Conservation (phyloP, 345 rosid genomes). For the Linum trigynum region DNA sequence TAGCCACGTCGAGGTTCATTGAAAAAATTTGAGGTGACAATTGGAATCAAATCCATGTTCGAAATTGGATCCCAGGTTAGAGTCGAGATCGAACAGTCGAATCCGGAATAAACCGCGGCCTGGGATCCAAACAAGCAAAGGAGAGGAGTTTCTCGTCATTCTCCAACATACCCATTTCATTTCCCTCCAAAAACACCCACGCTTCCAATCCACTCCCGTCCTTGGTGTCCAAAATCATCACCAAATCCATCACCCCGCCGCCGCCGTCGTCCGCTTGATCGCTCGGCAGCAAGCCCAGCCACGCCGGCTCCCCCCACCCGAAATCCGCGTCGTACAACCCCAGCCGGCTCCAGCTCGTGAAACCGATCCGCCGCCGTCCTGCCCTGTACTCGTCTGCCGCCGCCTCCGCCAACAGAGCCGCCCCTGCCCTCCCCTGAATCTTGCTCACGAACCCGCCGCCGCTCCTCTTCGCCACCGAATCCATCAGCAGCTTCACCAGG, state of each 20-base stretch:
- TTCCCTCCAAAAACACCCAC: conserved; percentile 8
- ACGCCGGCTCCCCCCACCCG: background rate
- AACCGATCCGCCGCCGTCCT: background rate
- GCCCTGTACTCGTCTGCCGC: background rate
- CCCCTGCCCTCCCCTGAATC: background rate
- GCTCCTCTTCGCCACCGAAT: background rate
- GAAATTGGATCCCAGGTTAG: no score
- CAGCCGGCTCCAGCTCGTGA: background rate
- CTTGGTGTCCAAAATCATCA: conserved; percentile 4
- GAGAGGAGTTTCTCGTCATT: conserved; percentile 1
- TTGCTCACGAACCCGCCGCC: background rate
- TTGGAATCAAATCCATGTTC: no score
- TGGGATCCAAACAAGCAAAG: conserved; percentile 5
- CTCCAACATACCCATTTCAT: conserved; percentile 7
- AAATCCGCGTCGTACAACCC: conserved; percentile 1
- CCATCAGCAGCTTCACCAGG: background rate
- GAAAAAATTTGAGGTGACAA: no score
- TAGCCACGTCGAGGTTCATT: no score
- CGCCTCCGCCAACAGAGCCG: background rate
- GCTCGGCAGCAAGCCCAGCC: background rate
- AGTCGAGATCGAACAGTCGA: background rate
- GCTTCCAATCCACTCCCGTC: conserved; percentile 2
- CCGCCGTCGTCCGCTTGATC: background rate
- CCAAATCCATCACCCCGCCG: background rate
- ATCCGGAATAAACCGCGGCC: background rate